Base-by-base conservation (phyloP, 352 stramenopile genomes). In the Peronospora tabacina region DNA sequence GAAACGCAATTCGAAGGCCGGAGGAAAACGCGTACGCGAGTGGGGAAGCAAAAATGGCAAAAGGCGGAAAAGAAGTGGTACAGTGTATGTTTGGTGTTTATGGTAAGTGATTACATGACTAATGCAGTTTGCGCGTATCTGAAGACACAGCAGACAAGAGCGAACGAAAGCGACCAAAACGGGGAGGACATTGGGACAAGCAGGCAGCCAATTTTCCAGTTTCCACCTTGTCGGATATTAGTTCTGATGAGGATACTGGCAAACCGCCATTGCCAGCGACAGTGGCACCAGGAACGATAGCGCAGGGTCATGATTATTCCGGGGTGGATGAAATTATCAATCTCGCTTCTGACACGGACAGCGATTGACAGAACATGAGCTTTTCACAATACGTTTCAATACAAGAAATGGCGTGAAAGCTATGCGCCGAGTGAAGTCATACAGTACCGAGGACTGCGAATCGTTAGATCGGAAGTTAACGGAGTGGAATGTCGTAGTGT, bases 401-500 rank as follows among this genome's bases (percentile, higher is more conserved):
- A 2, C 34, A 15, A 45, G n/a, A 11, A 26, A 38, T 29, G 24
- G 24, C 12, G 30, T 16, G 26, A 15, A 39, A 42, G 34, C 17
- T 38, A 48, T n/a, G 20, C 9, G n/a, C 16, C 49, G 15, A 32
- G 15, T 36, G 26, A 54, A 41, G 12, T 34, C 38, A 32, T 16
- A 36, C 30, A n/a, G 30, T 26, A 17, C 46, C 20, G 29, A 15
- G 16, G 26, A 44, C 8, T 47, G 41, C 30, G 48, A 15, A 7
- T 15, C 12, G 13, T 2, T 9, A 26, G 19, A 37, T 43, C n/a
- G 22, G 41, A 24, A 19, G 20, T 74, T 53, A 85, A 22, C 63
- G 59, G 20, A 89, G 71, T 13, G 71, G 55, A 44, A 87, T 82
- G 40, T 70, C 58, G 64, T 85, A 91, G 56, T 82, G 73, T 70